Base-by-base conservation (phyloP, 148 eudicot genomes). In the Vaccinium darrowii region DNA sequence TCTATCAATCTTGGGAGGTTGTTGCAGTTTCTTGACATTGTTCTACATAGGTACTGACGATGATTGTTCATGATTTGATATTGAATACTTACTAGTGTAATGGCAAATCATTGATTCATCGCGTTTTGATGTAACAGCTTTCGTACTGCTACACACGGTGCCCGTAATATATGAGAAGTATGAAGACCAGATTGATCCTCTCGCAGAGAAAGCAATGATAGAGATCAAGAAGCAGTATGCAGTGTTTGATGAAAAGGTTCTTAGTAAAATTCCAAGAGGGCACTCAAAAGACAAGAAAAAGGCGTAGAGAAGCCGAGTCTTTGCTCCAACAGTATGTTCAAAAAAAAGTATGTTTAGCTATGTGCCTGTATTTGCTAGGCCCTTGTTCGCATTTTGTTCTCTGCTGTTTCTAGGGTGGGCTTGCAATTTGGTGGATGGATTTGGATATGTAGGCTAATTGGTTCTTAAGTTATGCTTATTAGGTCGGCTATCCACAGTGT, bases 101-200 rank as follows among this genome's bases (percentile, higher is more conserved):
- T 43, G 6, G 6, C 47, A 43, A 43, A 4, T 43, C 10, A 13
- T 52, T n/a, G 2, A 16, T 78, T 67, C 51, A 58, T 62, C 36
- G 16, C 57, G 47, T n/a, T 57, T 62, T 84, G 58, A 49, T 83
- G n/a, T 52, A 33, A 87, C 90, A 94, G 98, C 83, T 49, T 94
- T 94, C 78, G 95, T 94, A 56, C 36, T 93, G 89, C 90, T 94
- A 30, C 95, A 93, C 83, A 93, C 93, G 0, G 75, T 94, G 84
- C 98, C 98, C 25, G 92, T 93, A 63, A 86, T 94, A 6, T 94
- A 93, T 50, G 96, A 94, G 90, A 94, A 92, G 87, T 90, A 93
- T 30, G 96, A 92, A 76, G 93, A 93, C 78, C 84, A 94, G 86
- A 88, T 94, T 13, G 98, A 95, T 81, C 65, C 88, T 0, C 87